Base-by-base conservation (phyloP, 306 rosid genomes). In the Vachellia pachyceras region DNA sequence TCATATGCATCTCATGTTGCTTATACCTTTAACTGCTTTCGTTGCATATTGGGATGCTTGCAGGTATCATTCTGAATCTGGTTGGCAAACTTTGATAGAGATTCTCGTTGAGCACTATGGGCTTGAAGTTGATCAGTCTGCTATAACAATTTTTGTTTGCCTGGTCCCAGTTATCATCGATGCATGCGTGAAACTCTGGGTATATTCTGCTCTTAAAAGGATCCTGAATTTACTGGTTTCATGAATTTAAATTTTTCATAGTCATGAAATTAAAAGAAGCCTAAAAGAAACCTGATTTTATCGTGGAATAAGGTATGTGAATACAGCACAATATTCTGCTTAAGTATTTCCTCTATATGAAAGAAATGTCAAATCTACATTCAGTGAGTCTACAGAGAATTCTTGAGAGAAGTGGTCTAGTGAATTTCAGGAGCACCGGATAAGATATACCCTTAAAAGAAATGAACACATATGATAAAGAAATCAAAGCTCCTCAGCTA, bases 11-110 rank as follows among this genome's bases (percentile, higher is more conserved):
- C 20, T 68, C 23, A 45, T 49, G 33, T 65, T 25, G 61, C 63
- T 40, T 73, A 22, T 29, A 65, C 72, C 57, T 10, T 67, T 76
- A 73, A 75, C 46, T 45, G 76, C 61, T 81, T 80, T 67, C 57
- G n/a, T 69, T 78, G 69, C 50, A 72, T 65, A 61, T 12, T 75
- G 83, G 72, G 47, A 73, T 78, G 78, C 76, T 58, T 80, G 82
- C 96, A 95, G 99, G 93, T 95, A 95, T 87, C 99, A 95, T 89
- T 95, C 99, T 49, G 98, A 95, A 84, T 89, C 97, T 75, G 98
- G 98, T 78, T 95, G 99, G 99, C 92, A 93, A 83, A 93, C 99
- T 17, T 83, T 95, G 87, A 2, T 91, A 65, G 98, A 93, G 89
- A 82, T 92, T 77, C 72, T 91, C 77, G 91, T 90, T 23, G 98